A percentile compares a stretch with the other conserved stretches of the same genome.
Conservation (phyloP, 1,284 basidiomycete genomes). For the Fomes fomentarius region DNA sequence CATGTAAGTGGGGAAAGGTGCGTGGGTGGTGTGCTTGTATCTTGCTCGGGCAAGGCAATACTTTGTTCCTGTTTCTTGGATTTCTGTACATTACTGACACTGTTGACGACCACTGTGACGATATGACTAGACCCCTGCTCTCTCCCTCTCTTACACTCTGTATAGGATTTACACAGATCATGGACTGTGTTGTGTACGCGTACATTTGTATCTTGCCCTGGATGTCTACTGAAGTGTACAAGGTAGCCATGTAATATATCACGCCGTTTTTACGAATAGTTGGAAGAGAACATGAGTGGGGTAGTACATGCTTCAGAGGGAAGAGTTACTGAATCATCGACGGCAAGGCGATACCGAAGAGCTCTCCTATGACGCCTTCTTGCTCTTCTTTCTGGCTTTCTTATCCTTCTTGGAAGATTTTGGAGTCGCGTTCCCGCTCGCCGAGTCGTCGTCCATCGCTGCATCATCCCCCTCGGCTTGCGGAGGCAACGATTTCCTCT, state of each 20-base stretch:
- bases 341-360: conserved; percentile 1
- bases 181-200: conserved; percentile 13
- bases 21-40: conserved; percentile 7
- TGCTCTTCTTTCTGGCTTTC: conserved; percentile 32
- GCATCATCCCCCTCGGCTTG: conserved; percentile 14
- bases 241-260: conserved; percentile 16
- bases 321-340: not conserved
- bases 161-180: conserved; percentile 11
- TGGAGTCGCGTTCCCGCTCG: conserved; percentile 15
- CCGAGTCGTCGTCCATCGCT: conserved; percentile 15
- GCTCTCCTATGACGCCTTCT: no score
- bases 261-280: not conserved
- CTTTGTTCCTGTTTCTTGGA: not conserved
- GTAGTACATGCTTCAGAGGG: not conserved
- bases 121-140: conserved; percentile 2
- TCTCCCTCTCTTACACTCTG: not conserved
- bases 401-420: conserved; percentile 25
- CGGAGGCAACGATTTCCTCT: conserved; percentile 12
- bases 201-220: conserved; percentile 11
- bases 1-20: conserved; percentile 37
- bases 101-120: conserved; percentile 5
- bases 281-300: not conserved
- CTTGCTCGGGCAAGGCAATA: not conserved
- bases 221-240: conserved; percentile 11
- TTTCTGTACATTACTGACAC: conserved; percentile 2